These are phyloP conservation scores for Claviceps humidiphila DNA, from an alignment of 2,329 filamentous ascomycete species.

Conservation along the genomic window DNA sequence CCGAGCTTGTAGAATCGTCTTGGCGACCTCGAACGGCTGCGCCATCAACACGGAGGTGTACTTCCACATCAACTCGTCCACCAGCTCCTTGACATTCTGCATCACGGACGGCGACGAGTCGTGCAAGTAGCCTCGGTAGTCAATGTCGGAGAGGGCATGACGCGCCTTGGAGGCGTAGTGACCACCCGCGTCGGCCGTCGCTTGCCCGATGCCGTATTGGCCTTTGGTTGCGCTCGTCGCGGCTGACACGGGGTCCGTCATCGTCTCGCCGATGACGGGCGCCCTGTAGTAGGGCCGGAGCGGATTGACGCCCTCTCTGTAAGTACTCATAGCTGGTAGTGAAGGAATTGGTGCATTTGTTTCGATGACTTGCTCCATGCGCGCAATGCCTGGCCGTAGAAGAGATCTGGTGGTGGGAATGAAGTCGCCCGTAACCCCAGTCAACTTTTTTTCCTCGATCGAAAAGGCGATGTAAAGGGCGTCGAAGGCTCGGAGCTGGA, in stretches of 20 bases:
- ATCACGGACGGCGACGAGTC: constrained; percentile 64
- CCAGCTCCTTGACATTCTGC: constrained; percentile 59
- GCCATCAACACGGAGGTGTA: constrained; percentile 81
- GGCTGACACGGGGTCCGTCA: constrained; percentile 23
- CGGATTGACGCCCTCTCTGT: constrained; percentile 43
- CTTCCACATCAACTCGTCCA: constrained; percentile 82
- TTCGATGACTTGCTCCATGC: background rate
- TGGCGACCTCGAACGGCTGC: constrained; percentile 95
- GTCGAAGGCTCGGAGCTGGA: background rate
- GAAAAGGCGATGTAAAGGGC: constrained; percentile 6
- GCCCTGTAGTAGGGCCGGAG: constrained; percentile 58
- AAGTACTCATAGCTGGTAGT: constrained; percentile 28
- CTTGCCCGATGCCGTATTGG: constrained; percentile 32
- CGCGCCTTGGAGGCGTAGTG: constrained; percentile 47
- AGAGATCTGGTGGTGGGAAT: background rate
- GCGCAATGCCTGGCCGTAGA: background rate
- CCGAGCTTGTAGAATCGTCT: constrained; percentile 75
- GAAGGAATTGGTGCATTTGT: constrained; percentile 15
- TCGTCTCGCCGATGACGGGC: constrained; percentile 38
- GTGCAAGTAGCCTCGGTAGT: constrained; percentile 77
- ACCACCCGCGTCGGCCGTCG: constrained; percentile 19
- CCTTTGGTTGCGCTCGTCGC: constrained; percentile 26
- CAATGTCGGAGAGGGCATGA: constrained; percentile 77
- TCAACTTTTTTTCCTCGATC: background rate
- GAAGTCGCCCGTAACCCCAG: constrained; percentile 10